These are phyloP conservation scores for Didymella exigua DNA, from an alignment of 2,329 filamentous ascomycete genomes.

Conservation along the genomic window DNA sequence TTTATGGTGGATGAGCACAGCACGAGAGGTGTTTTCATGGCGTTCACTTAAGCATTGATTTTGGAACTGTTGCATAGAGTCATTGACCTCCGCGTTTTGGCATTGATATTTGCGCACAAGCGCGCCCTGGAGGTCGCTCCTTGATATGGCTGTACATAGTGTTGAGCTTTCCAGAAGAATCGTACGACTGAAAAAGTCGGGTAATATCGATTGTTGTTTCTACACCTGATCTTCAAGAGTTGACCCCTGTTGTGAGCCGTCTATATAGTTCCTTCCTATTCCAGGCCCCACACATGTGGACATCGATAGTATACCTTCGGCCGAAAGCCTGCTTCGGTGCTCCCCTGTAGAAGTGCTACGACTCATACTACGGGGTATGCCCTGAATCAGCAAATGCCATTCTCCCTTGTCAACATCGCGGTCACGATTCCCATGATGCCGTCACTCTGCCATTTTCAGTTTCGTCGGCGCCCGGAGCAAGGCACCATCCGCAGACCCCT, in stretches of 20 bases:
- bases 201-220: conserved; percentile 10
- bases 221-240: neutral
- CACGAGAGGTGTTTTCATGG: conserved; percentile 8
- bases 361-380: neutral
- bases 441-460: neutral
- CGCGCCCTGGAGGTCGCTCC: conserved; percentile 24
- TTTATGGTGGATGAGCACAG: conserved; percentile 17
- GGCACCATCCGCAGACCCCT: neutral
- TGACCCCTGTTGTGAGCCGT: neutral
- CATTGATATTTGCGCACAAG: conserved; percentile 6
- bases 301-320: neutral
- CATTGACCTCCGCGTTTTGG: conserved; percentile 1
- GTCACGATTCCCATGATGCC: conserved; percentile 9
- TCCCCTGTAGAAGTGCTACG: neutral
- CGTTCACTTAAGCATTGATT: conserved; percentile 2
- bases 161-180: conserved; percentile 5
- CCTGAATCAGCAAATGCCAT: conserved; percentile 2
- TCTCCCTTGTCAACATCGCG: neutral
- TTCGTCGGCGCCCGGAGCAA: conserved; percentile 2
- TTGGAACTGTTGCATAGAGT: conserved; percentile 8
- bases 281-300: neutral
- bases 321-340: neutral
- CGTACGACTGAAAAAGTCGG: conserved; percentile 3
- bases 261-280: conserved; percentile 1
- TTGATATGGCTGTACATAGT: conserved; percentile 18